Base-by-base conservation (phyloP, 768 basidiomycete genomes). In the Phlebiopsis flavidoalba region DNA sequence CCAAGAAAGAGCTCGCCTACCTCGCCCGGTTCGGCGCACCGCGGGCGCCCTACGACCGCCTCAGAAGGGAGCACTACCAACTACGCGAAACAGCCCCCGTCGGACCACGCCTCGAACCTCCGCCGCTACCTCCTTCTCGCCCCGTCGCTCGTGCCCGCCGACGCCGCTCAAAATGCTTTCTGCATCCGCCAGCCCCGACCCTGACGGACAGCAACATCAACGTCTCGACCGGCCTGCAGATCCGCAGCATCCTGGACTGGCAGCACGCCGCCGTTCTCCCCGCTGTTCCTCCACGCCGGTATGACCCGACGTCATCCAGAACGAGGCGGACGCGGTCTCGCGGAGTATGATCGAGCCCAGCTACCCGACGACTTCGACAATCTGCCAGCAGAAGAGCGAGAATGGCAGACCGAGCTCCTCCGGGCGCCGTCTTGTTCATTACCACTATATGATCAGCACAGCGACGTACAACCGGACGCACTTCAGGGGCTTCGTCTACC, bases 1-100 rank as follows among this genome's bases (percentile, higher is more conserved):
- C 80, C 8, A 56, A 65, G 57, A 83, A 82, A 69, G 82, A 83
- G 67, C 64, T 78, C 1, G 77, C 77, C 11, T 82, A 82, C 72
- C 71, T 83, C 37, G 31, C 73, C 53, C 70, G 64, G 65, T 83
- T 83, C 67, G 81, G 80, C 64, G 73, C 58, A 74, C 81, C 79
- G 55, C 67, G 79, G 21, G 53, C 77, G 53, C 80, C 80, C 36
- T 78, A 78, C 65, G 71, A 68, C 58, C 75, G 73, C 43, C 50
- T 61, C 21, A 78, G 77, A 61, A 81, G 80, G 66, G 7, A 24
- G 21, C 74, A 75, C 1, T 67, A 55, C 67, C 82, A 82, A 75
- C 53, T 81, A 77, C 70, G 49, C 74, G 71, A 61, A 74, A 66
- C 80, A 79, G 72, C 66, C 74, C 46, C 75, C 75, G 22, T 73